Evolutionary conservation across 108 stramenopile species (phyloP).

Genomic region (Hondaea fermentalgiana): DNA sequence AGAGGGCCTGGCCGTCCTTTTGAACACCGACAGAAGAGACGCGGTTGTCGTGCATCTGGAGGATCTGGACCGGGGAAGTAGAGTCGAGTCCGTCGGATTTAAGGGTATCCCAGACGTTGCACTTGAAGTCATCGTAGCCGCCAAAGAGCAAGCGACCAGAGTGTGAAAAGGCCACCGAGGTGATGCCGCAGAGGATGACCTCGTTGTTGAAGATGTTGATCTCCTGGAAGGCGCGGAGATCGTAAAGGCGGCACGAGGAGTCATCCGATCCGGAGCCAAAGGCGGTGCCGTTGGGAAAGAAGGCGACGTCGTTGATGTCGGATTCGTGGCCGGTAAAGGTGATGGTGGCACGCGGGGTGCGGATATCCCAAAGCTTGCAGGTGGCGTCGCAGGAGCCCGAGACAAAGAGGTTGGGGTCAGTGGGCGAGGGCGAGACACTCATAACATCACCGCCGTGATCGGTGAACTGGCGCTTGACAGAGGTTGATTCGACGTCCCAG

Average conservation of each 20-base stretch:
- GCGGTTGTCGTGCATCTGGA: conserved; percentile 79
- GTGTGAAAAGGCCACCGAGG: conserved; percentile 19
- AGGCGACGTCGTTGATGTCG: conserved; percentile 90
- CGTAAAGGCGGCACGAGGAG: conserved; percentile 80
- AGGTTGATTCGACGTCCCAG: conserved; percentile 83
- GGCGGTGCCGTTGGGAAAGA: conserved; percentile 81
- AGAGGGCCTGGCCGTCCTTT: conserved; percentile 77
- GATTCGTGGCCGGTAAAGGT: conserved; percentile 87
- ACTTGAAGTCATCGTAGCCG: conserved; percentile 58
- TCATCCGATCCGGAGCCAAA: conserved; percentile 94
- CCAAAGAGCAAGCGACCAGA: conserved; percentile 41
- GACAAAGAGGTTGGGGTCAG: conserved; percentile 73
- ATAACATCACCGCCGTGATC: conserved; percentile 94
- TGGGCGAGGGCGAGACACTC: conserved; percentile 68
- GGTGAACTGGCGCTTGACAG: conserved; percentile 63
- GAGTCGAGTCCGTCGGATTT: conserved; percentile 33
- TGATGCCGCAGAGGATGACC: conserved; percentile 25
- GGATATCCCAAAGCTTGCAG: conserved; percentile 94
- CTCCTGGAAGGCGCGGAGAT: conserved; percentile 80
- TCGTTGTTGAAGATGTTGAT: conserved; percentile 75
- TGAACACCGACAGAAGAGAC: conserved; percentile 89
- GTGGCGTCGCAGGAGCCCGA: conserved; percentile 87
- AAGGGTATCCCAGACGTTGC: conserved; percentile 50
- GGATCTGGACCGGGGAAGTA: conserved; percentile 47
- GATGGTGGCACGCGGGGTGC: conserved; percentile 25